These are phyloP conservation scores for Mucor mucedo DNA, from an alignment of 371 early-diverging fungal species.

Conservation along the genomic window DNA sequence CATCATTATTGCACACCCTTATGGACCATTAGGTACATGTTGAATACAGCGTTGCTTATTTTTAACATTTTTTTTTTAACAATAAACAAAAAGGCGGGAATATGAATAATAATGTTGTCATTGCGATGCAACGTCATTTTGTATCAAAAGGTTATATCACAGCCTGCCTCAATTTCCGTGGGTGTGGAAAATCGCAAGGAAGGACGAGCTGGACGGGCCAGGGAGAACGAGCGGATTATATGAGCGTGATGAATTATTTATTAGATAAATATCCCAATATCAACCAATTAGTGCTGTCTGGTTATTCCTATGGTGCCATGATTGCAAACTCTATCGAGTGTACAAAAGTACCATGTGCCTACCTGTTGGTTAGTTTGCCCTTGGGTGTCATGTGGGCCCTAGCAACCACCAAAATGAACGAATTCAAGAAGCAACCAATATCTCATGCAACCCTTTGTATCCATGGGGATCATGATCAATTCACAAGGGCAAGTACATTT, in stretches of 20 bases:
- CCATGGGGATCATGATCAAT: constrained; percentile 48
- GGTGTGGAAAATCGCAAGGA: constrained; percentile 59
- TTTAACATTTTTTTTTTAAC: not conserved
- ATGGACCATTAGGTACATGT: constrained; percentile 52
- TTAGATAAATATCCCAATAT: constrained; percentile 10
- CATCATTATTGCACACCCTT: constrained; percentile 51
- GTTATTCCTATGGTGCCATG: constrained; percentile 58
- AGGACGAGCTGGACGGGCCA: constrained; percentile 64
- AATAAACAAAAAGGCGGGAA: constrained; percentile 37
- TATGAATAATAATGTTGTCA: constrained; percentile 50
- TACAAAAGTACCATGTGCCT: constrained; percentile 24
- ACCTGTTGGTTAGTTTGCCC: constrained; percentile 48
- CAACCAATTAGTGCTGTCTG: constrained; percentile 21
- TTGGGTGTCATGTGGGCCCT: constrained; percentile 50
- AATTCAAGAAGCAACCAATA: constrained; percentile 30
- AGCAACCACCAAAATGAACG: constrained; percentile 30
- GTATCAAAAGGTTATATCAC: constrained; percentile 33
- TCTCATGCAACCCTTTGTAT: constrained; percentile 23
- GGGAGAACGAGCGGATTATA: constrained; percentile 61
- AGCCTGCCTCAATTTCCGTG: constrained; percentile 59
- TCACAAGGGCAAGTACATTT: constrained; percentile 35
- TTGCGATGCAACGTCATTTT: constrained; percentile 40
- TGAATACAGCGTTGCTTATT: not conserved
- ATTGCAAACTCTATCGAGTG: constrained; percentile 42
- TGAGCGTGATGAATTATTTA: constrained; percentile 49